These are phyloP conservation scores for Centrapalus pauciflorus DNA, from an alignment of 129 eudicot species.

Conservation along the genomic window DNA sequence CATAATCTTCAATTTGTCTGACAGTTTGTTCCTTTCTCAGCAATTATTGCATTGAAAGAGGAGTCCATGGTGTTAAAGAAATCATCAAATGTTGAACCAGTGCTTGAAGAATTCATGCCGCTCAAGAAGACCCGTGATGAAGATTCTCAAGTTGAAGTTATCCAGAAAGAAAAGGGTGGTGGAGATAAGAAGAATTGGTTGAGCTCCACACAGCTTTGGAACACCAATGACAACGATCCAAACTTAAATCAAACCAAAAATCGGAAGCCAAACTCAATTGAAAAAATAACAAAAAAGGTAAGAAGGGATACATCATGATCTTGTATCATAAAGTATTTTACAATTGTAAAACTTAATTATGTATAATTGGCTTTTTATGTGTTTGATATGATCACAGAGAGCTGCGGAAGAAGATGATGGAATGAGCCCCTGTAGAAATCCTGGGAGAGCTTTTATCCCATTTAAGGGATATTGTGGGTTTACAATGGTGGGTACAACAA, in stretches of 20 bases:
- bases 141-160: slow-evolving; percentile 27
- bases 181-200: slow-evolving; percentile 78
- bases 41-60: slow-evolving; percentile 42
- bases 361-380: background rate
- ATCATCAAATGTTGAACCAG: slow-evolving; percentile 41
- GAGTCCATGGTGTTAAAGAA: slow-evolving; percentile 41
- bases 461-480: slow-evolving; percentile 39
- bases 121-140: slow-evolving; percentile 45
- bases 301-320: background rate
- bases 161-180: slow-evolving; percentile 16
- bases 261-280: slow-evolving; percentile 12
- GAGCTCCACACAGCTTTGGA: slow-evolving; percentile 93
- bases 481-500: slow-evolving; percentile 22
- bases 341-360: background rate
- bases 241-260: slow-evolving; percentile 11
- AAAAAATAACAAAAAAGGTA: slow-evolving; percentile 45
- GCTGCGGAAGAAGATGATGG: slow-evolving; percentile 25
- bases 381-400: slow-evolving; percentile 34
- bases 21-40: slow-evolving; percentile 37
- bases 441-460: slow-evolving; percentile 45
- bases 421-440: slow-evolving; percentile 14
- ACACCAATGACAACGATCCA: slow-evolving; percentile 21
- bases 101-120: slow-evolving; percentile 79
- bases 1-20: background rate
- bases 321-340: background rate